Conservation (phyloP, 1,139 yeast species). For the Hyphopichia fennica region DNA sequence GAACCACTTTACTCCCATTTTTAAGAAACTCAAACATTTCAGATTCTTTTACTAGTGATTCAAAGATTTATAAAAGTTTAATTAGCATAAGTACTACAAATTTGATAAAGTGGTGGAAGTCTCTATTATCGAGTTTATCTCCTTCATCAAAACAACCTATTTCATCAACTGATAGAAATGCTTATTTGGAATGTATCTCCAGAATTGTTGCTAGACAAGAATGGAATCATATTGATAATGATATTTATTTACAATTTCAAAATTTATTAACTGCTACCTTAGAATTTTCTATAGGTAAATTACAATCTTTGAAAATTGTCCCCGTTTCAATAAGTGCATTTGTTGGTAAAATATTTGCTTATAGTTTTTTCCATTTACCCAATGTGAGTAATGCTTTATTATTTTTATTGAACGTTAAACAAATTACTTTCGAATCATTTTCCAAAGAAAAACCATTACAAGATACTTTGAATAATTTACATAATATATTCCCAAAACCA, state of each 20-base stretch:
- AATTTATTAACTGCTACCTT: conserved; percentile 52
- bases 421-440: conserved; percentile 25
- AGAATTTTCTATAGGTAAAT: conserved; percentile 51
- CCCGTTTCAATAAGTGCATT: conserved; percentile 68
- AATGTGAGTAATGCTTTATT: conserved; percentile 63
- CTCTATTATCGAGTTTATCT: conserved; percentile 46
- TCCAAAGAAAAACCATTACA: not conserved
- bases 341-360: conserved; percentile 78
- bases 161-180: conserved; percentile 55
- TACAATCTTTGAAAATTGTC: conserved; percentile 52
- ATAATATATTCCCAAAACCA: conserved; percentile 35
- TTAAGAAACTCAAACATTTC: conserved; percentile 42
- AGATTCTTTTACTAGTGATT: conserved; percentile 19
- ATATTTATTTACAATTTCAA: conserved; percentile 24
- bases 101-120: conserved; percentile 67
- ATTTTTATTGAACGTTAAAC: conserved; percentile 59
- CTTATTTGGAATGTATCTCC: conserved; percentile 73
- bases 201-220: conserved; percentile 63
- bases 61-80: conserved; percentile 32
- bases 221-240: conserved; percentile 45
- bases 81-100: conserved; percentile 38
- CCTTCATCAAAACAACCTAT: conserved; percentile 6
- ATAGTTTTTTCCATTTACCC: conserved; percentile 59
- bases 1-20: conserved; percentile 68
- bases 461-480: conserved; percentile 8